These are phyloP conservation scores for Zea mays DNA, from an alignment of 176 grass and related monocot genomes.

Conservation along the genomic window DNA sequence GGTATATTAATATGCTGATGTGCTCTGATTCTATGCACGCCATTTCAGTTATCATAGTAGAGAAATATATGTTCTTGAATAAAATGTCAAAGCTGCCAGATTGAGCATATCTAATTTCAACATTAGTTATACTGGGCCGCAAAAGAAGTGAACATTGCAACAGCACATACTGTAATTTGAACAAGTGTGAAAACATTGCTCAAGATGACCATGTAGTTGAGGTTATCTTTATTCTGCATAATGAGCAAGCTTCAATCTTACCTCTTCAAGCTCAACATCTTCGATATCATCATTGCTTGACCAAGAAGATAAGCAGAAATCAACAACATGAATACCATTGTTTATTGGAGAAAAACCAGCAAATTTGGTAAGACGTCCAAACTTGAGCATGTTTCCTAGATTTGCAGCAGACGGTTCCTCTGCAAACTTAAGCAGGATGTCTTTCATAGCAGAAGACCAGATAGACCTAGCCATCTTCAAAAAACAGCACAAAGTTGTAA, in stretches of 20 bases:
- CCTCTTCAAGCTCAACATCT: constrained; percentile 59
- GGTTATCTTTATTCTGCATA: constrained; percentile 38
- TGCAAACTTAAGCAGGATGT: constrained; percentile 63
- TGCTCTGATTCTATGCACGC: constrained; percentile 3
- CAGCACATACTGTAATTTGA: constrained; percentile 32
- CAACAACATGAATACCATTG: constrained; percentile 53
- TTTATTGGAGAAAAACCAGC: constrained; percentile 23
- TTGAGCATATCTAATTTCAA: constrained; percentile 31
- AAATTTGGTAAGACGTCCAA: constrained; percentile 45
- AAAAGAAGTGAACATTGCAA: neutral
- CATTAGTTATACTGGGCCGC: constrained; percentile 21
- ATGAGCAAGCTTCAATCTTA: constrained; percentile 57
- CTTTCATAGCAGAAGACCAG: constrained; percentile 80
- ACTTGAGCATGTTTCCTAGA: constrained; percentile 67
- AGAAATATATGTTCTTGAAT: neutral
- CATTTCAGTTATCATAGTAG: constrained; percentile 14
- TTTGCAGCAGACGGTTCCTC: constrained; percentile 64
- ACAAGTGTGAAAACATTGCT: constrained; percentile 28
- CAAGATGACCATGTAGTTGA: constrained; percentile 27
- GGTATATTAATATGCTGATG: neutral
- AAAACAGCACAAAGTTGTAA: constrained; percentile 60
- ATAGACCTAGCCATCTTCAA: constrained; percentile 74
- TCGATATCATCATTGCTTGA: constrained; percentile 62
- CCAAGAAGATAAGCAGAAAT: constrained; percentile 74
- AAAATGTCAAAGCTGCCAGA: neutral